These are phyloP conservation scores for Populus davidiana DNA, from an alignment of 345 rosid species.

Conservation along the genomic window DNA sequence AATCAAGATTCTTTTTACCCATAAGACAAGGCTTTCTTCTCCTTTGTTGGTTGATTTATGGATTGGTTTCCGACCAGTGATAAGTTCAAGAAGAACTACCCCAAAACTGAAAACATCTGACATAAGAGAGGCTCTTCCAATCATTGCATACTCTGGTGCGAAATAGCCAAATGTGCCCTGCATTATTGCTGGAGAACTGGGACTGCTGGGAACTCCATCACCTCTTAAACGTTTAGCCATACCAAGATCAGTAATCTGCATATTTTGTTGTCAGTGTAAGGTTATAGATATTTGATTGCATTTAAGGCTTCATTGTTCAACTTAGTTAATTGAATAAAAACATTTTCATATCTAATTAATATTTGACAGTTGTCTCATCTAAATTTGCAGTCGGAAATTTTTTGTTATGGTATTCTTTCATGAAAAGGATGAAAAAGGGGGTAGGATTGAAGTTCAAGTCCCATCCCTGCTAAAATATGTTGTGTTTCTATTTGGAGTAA, in stretches of 20 bases:
- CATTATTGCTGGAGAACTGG: conserved; percentile 89
- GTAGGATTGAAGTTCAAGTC: neutral
- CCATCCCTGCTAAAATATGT: neutral
- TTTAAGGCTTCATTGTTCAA: neutral
- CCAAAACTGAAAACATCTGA: conserved; percentile 98
- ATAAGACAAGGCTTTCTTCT: conserved; percentile 91
- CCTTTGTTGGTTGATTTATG: conserved; percentile 61
- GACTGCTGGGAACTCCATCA: conserved; percentile 77
- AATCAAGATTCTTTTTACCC: conserved; percentile 49
- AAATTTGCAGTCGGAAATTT: neutral
- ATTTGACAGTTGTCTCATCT: neutral
- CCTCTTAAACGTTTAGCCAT: conserved; percentile 85
- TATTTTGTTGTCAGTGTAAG: neutral
- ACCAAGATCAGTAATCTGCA: conserved; percentile 97
- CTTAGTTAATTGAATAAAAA: neutral
- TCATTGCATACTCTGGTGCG: conserved; percentile 94
- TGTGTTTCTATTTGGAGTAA: neutral
- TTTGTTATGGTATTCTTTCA: neutral
- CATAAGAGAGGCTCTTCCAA: conserved; percentile 90
- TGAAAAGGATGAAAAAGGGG: neutral
- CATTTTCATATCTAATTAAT: neutral
- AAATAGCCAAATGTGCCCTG: conserved; percentile 98
- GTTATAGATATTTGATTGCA: neutral
- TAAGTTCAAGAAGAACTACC: conserved; percentile 91
- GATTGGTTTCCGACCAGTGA: conserved; percentile 86